These are phyloP conservation scores for Talaromyces funiculosus DNA, from an alignment of 2,329 filamentous ascomycete species.

Conservation along the genomic window DNA sequence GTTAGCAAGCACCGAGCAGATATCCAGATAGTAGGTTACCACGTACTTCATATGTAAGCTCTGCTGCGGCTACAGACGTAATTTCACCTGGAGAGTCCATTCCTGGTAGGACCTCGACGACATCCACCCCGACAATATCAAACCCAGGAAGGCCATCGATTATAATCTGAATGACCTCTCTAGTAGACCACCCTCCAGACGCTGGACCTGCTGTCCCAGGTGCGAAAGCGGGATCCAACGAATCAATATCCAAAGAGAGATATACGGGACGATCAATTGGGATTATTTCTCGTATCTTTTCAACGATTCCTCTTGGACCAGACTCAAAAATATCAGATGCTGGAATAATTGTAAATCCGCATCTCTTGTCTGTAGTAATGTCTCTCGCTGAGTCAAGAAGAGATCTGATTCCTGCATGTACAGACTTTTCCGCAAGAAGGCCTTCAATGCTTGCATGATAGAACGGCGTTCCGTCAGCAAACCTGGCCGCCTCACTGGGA, in stretches of 20 bases:
- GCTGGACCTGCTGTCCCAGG: constrained; percentile 26
- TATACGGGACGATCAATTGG: constrained; percentile 50
- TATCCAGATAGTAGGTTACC: no score
- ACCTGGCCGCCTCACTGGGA: no score
- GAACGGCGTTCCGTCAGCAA: constrained; percentile 57
- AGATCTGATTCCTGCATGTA: no score
- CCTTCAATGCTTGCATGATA: constrained; percentile 38
- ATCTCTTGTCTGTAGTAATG: no score
- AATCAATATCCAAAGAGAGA: constrained; percentile 50
- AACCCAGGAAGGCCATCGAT: constrained; percentile 23
- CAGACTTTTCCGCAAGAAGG: no score
- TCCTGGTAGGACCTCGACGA: constrained; percentile 27
- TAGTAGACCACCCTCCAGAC: constrained; percentile 28
- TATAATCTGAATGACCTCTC: constrained; percentile 27
- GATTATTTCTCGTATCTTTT: constrained; percentile 45
- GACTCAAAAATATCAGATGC: constrained; percentile 48
- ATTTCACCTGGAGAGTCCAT: constrained; percentile 28
- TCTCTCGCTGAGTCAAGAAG: no score
- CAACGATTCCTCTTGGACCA: constrained; percentile 41
- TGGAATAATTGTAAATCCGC: constrained; percentile 53
- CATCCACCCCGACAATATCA: constrained; percentile 28
- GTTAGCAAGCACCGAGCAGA: no score
- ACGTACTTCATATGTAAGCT: no score
- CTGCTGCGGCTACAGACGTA: constrained; percentile 22
- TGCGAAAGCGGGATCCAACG: constrained; percentile 37